Percentiles rank a stretch among this genome's conserved stretches.
phyloP scores from a whole-genome alignment of 768 basidiomycete species.

The Boletus subcaerulescens region DNA sequence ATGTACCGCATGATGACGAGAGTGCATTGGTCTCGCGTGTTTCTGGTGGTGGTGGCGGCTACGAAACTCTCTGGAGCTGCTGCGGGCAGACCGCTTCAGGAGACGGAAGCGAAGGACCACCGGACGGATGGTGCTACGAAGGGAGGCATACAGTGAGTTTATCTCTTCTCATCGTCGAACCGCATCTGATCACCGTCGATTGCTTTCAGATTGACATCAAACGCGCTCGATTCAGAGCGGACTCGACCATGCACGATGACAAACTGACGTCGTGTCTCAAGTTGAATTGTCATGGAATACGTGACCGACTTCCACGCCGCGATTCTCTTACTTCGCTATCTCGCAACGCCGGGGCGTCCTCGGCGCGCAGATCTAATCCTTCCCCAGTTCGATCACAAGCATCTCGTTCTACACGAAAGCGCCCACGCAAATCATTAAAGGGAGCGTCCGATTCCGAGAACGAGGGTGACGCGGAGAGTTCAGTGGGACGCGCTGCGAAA shows the following conservation, averaged over 20 bases:
- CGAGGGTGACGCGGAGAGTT: conserved; percentile 14
- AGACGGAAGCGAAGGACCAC: conserved; percentile 77
- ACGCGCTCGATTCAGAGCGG: conserved; percentile 76
- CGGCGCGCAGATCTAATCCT: conserved; percentile 21
- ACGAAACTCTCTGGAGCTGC: conserved; percentile 67
- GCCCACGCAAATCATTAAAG: conserved; percentile 22
- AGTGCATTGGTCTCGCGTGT: conserved; percentile 71
- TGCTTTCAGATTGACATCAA: conserved; percentile 57
- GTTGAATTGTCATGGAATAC: conserved; percentile 51
- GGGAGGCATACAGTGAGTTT: conserved; percentile 63
- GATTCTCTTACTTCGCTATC: neutral
- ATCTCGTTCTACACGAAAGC: conserved; percentile 21
- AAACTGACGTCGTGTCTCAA: conserved; percentile 61
- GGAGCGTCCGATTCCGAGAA: conserved; percentile 17
- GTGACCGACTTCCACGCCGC: conserved; percentile 16
- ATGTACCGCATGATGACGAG: conserved; percentile 76
- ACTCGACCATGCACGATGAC: conserved; percentile 63
- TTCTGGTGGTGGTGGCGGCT: conserved; percentile 28
- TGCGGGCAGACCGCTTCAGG: conserved; percentile 72
- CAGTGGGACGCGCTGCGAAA: conserved; percentile 4
- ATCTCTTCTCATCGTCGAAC: neutral
- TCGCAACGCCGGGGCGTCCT: conserved; percentile 5
- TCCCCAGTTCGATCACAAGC: conserved; percentile 25
- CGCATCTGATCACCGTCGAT: neutral
- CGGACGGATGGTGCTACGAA: conserved; percentile 86